phyloP scores from a whole-genome alignment of 306 rosid genomes.

The Fragaria vesca region DNA sequence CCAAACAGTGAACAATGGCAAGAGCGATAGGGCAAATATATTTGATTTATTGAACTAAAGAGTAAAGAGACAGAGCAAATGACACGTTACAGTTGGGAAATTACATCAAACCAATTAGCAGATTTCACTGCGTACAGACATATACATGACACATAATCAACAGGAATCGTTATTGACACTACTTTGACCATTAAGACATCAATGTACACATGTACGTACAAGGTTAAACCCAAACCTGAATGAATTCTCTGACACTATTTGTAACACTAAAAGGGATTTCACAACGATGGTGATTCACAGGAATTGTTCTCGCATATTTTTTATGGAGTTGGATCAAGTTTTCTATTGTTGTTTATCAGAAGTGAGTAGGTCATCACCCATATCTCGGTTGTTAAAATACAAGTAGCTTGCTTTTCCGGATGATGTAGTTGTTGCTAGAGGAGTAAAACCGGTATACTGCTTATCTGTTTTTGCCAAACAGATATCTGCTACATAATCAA shows the following conservation, averaged over 20 bases:
- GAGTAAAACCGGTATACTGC: neutral
- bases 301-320: neutral
- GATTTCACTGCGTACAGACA: neutral
- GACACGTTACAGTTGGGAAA: neutral
- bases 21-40: neutral
- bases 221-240: neutral
- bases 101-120: neutral
- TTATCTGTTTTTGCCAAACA: neutral
- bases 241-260: neutral
- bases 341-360: conserved; percentile 13
- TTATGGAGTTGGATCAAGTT: neutral
- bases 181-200: neutral
- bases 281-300: neutral
- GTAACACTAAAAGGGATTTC: neutral
- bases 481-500: neutral
- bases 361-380: conserved; percentile 8
- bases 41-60: neutral
- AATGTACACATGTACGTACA: neutral
- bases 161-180: neutral
- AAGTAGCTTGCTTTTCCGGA: conserved; percentile 45
- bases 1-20: neutral
- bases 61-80: neutral
- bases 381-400: conserved; percentile 47
- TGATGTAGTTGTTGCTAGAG: conserved; percentile 24
- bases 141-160: neutral